Evolutionary conservation across 768 basidiomycete species (phyloP).

Genomic region (Mycena alexandri): DNA sequence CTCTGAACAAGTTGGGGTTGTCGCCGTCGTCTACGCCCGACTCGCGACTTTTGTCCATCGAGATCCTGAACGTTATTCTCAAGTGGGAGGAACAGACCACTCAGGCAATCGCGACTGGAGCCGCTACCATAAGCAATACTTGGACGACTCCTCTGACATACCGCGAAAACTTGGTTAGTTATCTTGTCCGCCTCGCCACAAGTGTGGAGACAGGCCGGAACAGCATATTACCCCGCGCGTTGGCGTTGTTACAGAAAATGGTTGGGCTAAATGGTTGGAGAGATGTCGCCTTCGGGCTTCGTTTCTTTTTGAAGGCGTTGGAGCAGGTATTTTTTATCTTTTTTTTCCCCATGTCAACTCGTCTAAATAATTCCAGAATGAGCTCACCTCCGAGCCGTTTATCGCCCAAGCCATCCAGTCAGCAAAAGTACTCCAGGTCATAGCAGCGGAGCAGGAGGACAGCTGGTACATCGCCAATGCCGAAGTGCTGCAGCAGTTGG

Average conservation of each 20-base stretch:
- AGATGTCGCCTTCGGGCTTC: slow-evolving; percentile 91
- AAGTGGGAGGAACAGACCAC: slow-evolving; percentile 88
- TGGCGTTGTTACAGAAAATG: slow-evolving; percentile 79
- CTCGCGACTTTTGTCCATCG: slow-evolving; percentile 88
- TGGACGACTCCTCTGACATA: slow-evolving; percentile 87
- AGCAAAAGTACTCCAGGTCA: slow-evolving; percentile 90
- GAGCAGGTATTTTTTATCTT: slow-evolving; percentile 69
- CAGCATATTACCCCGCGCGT: slow-evolving; percentile 70
- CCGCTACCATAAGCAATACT: slow-evolving; percentile 40
- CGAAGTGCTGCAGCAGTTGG: slow-evolving; percentile 78
- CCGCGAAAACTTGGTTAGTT: slow-evolving; percentile 94
- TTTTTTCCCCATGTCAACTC: slow-evolving; percentile 19
- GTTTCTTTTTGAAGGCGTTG: slow-evolving; percentile 88
- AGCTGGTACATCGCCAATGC: slow-evolving; percentile 85
- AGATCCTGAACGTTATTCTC: slow-evolving; percentile 92
- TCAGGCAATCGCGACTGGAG: slow-evolving; percentile 44
- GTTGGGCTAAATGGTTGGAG: slow-evolving; percentile 88
- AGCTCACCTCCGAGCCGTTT: slow-evolving; percentile 75
- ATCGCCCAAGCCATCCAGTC: slow-evolving; percentile 80
- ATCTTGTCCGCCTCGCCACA: slow-evolving; percentile 92
- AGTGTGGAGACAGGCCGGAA: slow-evolving; percentile 64
- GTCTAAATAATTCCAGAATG: slow-evolving; percentile 61
- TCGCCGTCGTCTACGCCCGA: slow-evolving; percentile 78
- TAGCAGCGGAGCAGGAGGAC: slow-evolving; percentile 85
- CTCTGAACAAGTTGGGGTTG: slow-evolving; percentile 90